Base-by-base conservation (phyloP, 192 early-diverging fungal genomes). In the Backusella mclennaniae region DNA sequence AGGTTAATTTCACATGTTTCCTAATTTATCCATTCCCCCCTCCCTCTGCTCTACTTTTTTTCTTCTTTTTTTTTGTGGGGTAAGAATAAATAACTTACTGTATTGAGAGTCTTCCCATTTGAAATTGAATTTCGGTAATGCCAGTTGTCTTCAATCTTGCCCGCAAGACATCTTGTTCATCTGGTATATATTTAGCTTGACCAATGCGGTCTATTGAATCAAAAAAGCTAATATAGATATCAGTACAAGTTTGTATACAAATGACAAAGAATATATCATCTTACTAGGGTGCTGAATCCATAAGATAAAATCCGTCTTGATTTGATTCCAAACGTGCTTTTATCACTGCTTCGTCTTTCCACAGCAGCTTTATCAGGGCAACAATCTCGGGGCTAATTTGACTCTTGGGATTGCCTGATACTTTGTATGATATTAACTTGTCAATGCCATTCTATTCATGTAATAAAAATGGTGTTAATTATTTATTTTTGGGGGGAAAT, bases 121-220 rank as follows among this genome's bases (percentile, higher is more conserved):
- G 93, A 84, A 98, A 97, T 66, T 92, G 90, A 31, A 95, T 97
- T 85, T 99, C 98, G 14, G 95, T 95, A 79, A 99, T 99, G 71
- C 96, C 96, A 14, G 98, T 98, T 14, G 98, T 96, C 85, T 97
- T 99, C 67, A 96, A 93, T 74, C 98, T 93, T 42, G 98, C 94
- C 35, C 95, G 88, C 74, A 99, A 88, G 39, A 99, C 95, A 83
- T 99, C 98, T 76, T 95, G 94, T 76, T 97, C 98, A 56, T 90
- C 95, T 35, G 98, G 98, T 69, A 93, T 81, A 81, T 97, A 99
- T 73, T 95, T 90, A 35, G 91, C 86, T 41, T 88, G 87, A 31
- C 92, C 94, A 38, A 99, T 94, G 71, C 98, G 90, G 69, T 93
- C 91, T 56, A 99, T 89, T 73, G 96, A 89, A 76, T 92, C 91